Evolutionary conservation across 2,329 filamentous ascomycete genomes (phyloP).

Genomic region (Penicillium sclerotigenum): DNA sequence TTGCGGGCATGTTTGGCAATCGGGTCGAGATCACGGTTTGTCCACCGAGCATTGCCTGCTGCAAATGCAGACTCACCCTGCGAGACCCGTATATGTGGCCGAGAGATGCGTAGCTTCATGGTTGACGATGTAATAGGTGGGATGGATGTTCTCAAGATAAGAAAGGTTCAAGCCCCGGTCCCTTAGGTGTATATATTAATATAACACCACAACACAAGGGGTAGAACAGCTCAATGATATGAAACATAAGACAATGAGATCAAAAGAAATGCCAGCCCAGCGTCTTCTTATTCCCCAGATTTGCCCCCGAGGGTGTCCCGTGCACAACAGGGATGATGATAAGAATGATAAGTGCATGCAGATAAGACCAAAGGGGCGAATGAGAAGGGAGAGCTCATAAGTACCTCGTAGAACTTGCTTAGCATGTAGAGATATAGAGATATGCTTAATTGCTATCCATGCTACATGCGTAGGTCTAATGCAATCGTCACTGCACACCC

Average conservation of each 20-base stretch:
- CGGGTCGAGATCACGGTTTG: slow-evolving; percentile 51
- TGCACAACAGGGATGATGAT: neutral
- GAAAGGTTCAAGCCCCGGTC: neutral
- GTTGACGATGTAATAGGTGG: neutral
- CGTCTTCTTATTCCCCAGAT: slow-evolving; percentile 3
- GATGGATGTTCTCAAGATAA: neutral
- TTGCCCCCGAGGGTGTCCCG: neutral
- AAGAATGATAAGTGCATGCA: slow-evolving; percentile 2
- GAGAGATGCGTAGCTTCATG: slow-evolving; percentile 30
- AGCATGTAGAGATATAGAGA: neutral
- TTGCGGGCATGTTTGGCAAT: slow-evolving; percentile 44
- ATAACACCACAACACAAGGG: neutral
- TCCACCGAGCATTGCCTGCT: slow-evolving; percentile 44
- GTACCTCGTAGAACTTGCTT: neutral
- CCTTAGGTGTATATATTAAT: neutral
- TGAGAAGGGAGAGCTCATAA: neutral
- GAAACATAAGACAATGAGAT: neutral
- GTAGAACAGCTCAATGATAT: too few relatives aligned
- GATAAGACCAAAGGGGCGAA: slow-evolving; percentile 1
- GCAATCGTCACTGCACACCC: neutral
- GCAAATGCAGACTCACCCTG: slow-evolving; percentile 49
- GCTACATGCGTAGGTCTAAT: neutral
- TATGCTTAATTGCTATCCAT: slow-evolving; percentile 3
- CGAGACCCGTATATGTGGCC: slow-evolving; percentile 44
- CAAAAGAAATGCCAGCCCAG: neutral